Conservation (phyloP, 805 yeast species). For the Lachancea lanzarotensis region DNA sequence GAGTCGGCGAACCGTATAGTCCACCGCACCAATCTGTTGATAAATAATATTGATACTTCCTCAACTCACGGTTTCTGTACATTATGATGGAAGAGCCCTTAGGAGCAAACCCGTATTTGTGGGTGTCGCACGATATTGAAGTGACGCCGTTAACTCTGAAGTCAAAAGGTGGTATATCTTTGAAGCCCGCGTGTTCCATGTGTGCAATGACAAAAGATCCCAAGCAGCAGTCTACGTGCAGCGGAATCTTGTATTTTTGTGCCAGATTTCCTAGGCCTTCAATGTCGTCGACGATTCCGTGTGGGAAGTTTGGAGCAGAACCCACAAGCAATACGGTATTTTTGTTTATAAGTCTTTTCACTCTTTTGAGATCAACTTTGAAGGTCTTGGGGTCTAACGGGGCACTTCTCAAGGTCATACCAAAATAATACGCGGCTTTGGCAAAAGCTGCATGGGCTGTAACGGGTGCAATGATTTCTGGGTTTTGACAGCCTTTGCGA, state of each 20-base stretch:
- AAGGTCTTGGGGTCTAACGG: conserved; percentile 62
- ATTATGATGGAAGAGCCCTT: conserved; percentile 90
- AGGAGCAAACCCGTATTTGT: conserved; percentile 97
- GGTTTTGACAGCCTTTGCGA: conserved; percentile 53
- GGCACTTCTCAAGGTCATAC: conserved; percentile 75
- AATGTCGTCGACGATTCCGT: conserved; percentile 91
- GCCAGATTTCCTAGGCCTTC: conserved; percentile 63
- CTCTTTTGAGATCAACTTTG: conserved; percentile 59
- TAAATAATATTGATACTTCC: conserved; percentile 80
- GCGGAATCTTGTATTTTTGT: conserved; percentile 56
- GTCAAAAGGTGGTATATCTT: conserved; percentile 52
- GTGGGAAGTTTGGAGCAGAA: conserved; percentile 96
- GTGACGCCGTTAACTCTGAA: conserved; percentile 90
- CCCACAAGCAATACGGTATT: conserved; percentile 85
- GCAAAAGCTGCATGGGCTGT: conserved; percentile 94
- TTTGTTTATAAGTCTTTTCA: conserved; percentile 56
- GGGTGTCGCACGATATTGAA: conserved; percentile 98
- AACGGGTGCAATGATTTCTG: conserved; percentile 84
- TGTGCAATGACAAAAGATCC: conserved; percentile 89
- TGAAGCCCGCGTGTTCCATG: conserved; percentile 55
- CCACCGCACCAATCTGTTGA: conserved; percentile 91
- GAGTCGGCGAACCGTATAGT: conserved; percentile 89
- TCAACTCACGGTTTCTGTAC: conserved; percentile 65
- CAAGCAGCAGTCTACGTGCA: conserved; percentile 93
- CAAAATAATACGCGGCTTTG: conserved; percentile 87